Conservation (phyloP, 768 basidiomycete species). For the Lentinula raphanica region DNA sequence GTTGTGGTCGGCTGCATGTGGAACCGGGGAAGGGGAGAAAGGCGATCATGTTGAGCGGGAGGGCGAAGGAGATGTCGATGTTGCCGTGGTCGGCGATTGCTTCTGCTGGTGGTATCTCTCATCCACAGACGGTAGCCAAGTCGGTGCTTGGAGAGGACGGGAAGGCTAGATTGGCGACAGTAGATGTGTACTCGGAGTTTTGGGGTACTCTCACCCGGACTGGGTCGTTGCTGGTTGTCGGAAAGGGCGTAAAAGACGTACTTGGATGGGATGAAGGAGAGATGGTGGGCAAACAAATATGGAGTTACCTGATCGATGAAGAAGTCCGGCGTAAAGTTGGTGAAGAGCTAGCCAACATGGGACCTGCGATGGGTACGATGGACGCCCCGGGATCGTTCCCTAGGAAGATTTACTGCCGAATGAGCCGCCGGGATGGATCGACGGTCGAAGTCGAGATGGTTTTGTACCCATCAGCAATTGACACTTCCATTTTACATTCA, state of each 20-base stretch:
- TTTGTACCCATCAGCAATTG: conserved; percentile 31
- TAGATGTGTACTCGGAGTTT: conserved; percentile 29
- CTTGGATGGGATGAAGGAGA: conserved; percentile 59
- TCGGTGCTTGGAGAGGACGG: conserved; percentile 2
- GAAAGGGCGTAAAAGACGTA: conserved; percentile 50
- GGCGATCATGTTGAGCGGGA: conserved; percentile 85
- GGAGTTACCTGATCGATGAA: conserved; percentile 28
- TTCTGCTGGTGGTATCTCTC: conserved; percentile 42
- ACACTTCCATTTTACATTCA: conserved; percentile 3
- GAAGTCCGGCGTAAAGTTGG: conserved; percentile 17
- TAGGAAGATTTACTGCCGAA: conserved; percentile 24
- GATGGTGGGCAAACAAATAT: conserved; percentile 43
- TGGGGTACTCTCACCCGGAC: conserved; percentile 49
- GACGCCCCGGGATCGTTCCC: conserved; percentile 18
- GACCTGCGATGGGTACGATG: conserved; percentile 20
- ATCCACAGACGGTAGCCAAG: conserved; percentile 5
- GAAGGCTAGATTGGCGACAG: conserved; percentile 2
- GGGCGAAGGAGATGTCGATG: conserved; percentile 61
- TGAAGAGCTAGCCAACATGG: conserved; percentile 17
- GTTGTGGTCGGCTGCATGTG: conserved; percentile 80
- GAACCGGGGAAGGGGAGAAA: conserved; percentile 94
- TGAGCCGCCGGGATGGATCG: conserved; percentile 19
- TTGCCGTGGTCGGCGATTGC: conserved; percentile 58
- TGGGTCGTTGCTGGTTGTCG: conserved; percentile 47
- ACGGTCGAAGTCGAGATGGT: conserved; percentile 25